phyloP scores from a whole-genome alignment of 2,329 filamentous ascomycete species.

The Trichoderma sp. region DNA sequence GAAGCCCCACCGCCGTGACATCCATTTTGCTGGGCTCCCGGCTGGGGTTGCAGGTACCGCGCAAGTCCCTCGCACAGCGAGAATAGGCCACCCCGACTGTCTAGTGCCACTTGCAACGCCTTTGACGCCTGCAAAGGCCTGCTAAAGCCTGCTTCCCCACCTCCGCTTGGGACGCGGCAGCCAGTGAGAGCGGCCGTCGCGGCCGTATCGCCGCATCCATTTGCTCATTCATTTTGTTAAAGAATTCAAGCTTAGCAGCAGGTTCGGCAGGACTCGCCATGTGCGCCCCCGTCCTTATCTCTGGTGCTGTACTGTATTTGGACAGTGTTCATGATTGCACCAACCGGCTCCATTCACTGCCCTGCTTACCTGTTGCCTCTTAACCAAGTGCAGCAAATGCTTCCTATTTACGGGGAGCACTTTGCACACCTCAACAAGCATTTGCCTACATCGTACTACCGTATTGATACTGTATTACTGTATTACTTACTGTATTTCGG shows the following conservation, averaged over 20 bases:
- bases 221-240: conserved; percentile 19
- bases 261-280: not conserved
- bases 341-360: not conserved
- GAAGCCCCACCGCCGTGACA: conserved; percentile 9
- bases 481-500: too few relatives aligned
- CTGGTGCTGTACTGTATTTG: not conserved
- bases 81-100: not conserved
- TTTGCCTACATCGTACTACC: not conserved
- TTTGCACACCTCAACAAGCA: not conserved
- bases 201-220: conserved; percentile 1
- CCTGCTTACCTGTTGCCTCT: not conserved
- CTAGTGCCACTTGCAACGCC: not conserved
- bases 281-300: not conserved
- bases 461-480: not conserved
- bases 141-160: not conserved
- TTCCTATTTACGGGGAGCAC: too few relatives aligned
- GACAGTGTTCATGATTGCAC: not conserved
- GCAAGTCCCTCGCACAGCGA: not conserved
- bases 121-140: not conserved
- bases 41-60: not conserved
- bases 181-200: conserved; percentile 7
- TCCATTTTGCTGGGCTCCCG: not conserved
- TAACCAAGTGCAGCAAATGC: not conserved
- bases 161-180: not conserved
- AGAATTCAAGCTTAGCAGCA: not conserved